Percentiles rank a stretch among this genome's conserved stretches.
phyloP scores from a whole-genome alignment of 2,329 filamentous ascomycete species.

The Zarea fungicola region DNA sequence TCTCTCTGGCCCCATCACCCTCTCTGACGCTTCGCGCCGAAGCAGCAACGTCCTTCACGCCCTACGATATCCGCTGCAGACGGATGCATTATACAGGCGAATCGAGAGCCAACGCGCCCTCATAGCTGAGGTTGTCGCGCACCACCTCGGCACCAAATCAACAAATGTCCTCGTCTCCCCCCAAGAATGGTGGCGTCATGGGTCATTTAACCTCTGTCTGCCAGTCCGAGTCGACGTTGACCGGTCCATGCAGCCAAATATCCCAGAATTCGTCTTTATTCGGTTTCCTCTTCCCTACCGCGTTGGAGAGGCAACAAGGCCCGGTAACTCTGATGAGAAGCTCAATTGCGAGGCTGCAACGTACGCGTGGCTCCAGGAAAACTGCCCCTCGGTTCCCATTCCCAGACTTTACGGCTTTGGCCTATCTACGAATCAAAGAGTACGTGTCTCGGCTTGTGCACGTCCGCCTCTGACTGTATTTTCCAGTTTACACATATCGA shows the following conservation, averaged over 20 bases:
- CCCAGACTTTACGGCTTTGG: conserved; percentile 22
- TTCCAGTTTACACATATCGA: not conserved
- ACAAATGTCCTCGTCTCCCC: conserved; percentile 12
- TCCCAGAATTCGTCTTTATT: conserved; percentile 16
- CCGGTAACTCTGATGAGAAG: conserved; percentile 37
- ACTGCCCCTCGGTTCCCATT: conserved; percentile 32
- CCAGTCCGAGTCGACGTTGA: not conserved
- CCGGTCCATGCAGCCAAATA: conserved; percentile 6
- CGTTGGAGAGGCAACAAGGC: conserved; percentile 28
- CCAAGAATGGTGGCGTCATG: conserved; percentile 19
- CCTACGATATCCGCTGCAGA: conserved; percentile 12
- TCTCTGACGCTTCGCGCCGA: conserved; percentile 10
- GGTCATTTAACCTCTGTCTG: conserved; percentile 33
- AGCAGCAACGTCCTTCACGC: conserved; percentile 15
- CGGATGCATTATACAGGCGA: conserved; percentile 12
- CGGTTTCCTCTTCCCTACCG: conserved; percentile 30
- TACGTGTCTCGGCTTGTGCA: not conserved
- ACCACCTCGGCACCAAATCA: not conserved
- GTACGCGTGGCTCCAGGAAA: conserved; percentile 32
- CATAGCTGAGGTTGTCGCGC: not conserved
- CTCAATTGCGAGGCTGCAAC: conserved; percentile 32
- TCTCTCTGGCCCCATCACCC: conserved; percentile 16
- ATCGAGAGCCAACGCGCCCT: conserved; percentile 9
- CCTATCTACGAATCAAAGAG: conserved; percentile 9
- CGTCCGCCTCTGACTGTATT: not conserved